Percentiles rank a stretch among this genome's conserved stretches.
phyloP scores from a whole-genome alignment of 2,329 filamentous ascomycete species.

The Diplodia corticola region DNA sequence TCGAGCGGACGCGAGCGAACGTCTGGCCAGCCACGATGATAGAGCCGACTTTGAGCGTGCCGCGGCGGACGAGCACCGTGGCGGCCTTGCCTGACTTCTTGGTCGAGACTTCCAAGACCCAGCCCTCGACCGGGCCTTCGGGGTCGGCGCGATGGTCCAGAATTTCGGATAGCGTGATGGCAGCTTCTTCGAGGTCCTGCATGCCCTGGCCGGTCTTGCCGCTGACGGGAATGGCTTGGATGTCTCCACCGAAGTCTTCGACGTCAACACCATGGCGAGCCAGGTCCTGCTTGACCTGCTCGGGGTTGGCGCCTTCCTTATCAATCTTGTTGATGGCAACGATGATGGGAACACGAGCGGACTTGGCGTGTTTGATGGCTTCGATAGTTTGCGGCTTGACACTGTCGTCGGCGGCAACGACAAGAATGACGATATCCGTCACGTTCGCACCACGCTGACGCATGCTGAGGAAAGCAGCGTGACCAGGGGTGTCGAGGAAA shows the following conservation, averaged over 20 bases:
- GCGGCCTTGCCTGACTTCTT: slow-evolving; percentile 83
- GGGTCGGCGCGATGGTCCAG: slow-evolving; percentile 83
- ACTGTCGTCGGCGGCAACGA: slow-evolving; percentile 94
- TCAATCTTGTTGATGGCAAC: slow-evolving; percentile 98
- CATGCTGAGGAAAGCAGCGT: slow-evolving; percentile 95
- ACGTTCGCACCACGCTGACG: slow-evolving; percentile 91
- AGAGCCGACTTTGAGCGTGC: slow-evolving; percentile 78
- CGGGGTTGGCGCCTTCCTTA: slow-evolving; percentile 76
- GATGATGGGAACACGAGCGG: slow-evolving; percentile 88
- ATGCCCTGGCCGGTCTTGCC: slow-evolving; percentile 94
- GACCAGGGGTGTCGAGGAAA: slow-evolving; percentile 94
- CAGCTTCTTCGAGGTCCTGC: slow-evolving; percentile 86
- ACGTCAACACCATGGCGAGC: slow-evolving; percentile 81
- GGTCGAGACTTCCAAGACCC: slow-evolving; percentile 88
- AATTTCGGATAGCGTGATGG: slow-evolving; percentile 81
- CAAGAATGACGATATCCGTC: slow-evolving; percentile 93
- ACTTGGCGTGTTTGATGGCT: slow-evolving; percentile 88
- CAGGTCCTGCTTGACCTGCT: slow-evolving; percentile 86
- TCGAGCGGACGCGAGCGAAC: slow-evolving; percentile 80
- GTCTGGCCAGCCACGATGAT: slow-evolving; percentile 84
- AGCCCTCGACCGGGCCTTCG: slow-evolving; percentile 80
- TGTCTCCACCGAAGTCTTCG: slow-evolving; percentile 92
- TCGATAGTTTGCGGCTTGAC: slow-evolving; percentile 97
- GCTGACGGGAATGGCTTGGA: slow-evolving; percentile 86
- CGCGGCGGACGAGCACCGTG: slow-evolving; percentile 83